Conservation (phyloP, 768 basidiomycete genomes). For the Hydnomerulius pinastri region DNA sequence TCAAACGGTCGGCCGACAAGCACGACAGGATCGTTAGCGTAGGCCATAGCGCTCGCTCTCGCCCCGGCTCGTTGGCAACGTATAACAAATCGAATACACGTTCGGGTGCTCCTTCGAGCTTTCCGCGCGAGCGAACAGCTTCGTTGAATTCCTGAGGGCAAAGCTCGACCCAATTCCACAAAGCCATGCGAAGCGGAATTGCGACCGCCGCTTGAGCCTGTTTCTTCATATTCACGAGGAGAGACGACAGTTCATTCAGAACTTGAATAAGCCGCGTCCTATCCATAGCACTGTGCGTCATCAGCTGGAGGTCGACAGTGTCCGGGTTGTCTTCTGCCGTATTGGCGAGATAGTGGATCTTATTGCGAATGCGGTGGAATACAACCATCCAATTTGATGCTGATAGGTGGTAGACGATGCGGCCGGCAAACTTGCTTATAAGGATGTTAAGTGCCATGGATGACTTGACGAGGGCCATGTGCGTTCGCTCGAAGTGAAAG, state of each 20-base stretch:
- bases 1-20: slow-evolving; percentile 72
- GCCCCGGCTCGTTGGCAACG: slow-evolving; percentile 42
- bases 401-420: slow-evolving; percentile 84
- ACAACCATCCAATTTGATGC: slow-evolving; percentile 87
- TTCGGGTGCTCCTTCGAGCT: slow-evolving; percentile 80
- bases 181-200: slow-evolving; percentile 67
- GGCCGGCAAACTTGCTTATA: slow-evolving; percentile 71
- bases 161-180: slow-evolving; percentile 90
- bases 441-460: slow-evolving; percentile 56
- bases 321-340: slow-evolving; percentile 59
- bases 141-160: slow-evolving; percentile 81
- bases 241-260: slow-evolving; percentile 77
- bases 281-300: slow-evolving; percentile 79
- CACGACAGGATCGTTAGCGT: slow-evolving; percentile 74
- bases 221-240: slow-evolving; percentile 79
- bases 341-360: slow-evolving; percentile 66
- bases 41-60: slow-evolving; percentile 73
- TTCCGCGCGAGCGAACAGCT: slow-evolving; percentile 58
- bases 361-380: slow-evolving; percentile 64
- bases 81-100: slow-evolving; percentile 83
- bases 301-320: slow-evolving; percentile 71
- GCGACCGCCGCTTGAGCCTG: slow-evolving; percentile 75
- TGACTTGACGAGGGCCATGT: slow-evolving; percentile 59
- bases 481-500: slow-evolving; percentile 59
- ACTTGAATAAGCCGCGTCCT: slow-evolving; percentile 65